Evolutionary conservation across 805 yeast species (phyloP), one percentile per base, ranked within the genome.

Genomic region (Pichia pseudocactophila): DNA sequence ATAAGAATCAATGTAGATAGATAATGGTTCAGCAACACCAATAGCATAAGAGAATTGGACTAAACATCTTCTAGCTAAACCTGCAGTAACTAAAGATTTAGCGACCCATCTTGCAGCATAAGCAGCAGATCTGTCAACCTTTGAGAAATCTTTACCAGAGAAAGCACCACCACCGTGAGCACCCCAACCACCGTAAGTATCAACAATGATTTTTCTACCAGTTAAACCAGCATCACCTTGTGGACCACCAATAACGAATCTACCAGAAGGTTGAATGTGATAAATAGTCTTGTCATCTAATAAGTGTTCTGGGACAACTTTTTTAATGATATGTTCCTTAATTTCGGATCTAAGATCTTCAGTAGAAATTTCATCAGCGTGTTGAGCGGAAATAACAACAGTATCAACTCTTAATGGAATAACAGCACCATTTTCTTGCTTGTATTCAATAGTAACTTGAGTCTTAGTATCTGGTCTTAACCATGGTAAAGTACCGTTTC

Each of bases 161-260:
- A 92, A 92, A 53, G 98, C 98, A 78, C 98, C 98, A 78, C 98
- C 98, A 73, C 98, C 98, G 78, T 92, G 98, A 63, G 98, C 97
- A 72, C 98, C 97, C 94, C 98, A 94, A 63, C 98, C 98, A 76
- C 98, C 98, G 74, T 92, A 92, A 53, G 98, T 95, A 71, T 92
- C 98, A 65, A 92, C 98, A 62, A 92, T 92, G 70, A 92, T 92
- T 78, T 92, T 92, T 76, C 98, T 87, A 70, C 98, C 98, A 56
- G 98, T 92, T 65, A 92, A 75, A 77, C 98, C 98, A 55, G 98
- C 98, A 68, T 92, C 98, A 80, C 98, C 98, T 73, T 92, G 98
- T 57, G 98, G 98, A 69, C 98, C 98, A 74, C 98, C 98, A 65
- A 92, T 92, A 61, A 92, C 96, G 80, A 92, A 92, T 73, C 97